Base-by-base conservation (phyloP, 352 stramenopile genomes). In the Elongisporangium undulatum region DNA sequence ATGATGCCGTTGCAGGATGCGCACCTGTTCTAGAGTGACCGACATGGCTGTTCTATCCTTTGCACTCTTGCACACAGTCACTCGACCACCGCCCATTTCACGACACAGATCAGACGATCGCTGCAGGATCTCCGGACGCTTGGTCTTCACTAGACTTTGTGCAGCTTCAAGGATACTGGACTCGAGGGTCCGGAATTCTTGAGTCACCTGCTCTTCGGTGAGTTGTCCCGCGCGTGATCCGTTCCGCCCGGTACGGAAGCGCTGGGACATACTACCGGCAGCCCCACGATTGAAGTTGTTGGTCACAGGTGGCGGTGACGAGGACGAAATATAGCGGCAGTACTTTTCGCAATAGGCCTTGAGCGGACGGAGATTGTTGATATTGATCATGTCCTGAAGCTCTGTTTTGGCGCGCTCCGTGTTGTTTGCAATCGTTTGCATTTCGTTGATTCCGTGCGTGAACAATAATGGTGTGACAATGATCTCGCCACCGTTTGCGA, bases 31-130 rank as follows among this genome's bases (percentile, higher is more conserved):
- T 26, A 98, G 87, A 23, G 96, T 99, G 23, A 98, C 89, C 19
- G 96, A 97, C 97, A 99, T 99, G 51, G 93, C 95, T 39, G 97
- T 99, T 49, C 97, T 87, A 75, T 99, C 96, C 70, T 99, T 99
- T 16, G 96, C 96, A 70, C 85, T 98, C 65, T 99, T 99, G 67
- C 96, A 99, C 52, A 98, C 97, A 0, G 97, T 97, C 17, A 97
- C 83, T 49, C 92, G 90, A 1, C 93, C 95, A 29, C 85, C 96
- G 20, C 94, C 90, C 4, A 99, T 66, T 53, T 90, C 75, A 17
- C 87, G 79, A 65, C 87, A 93, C 45, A 95, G 57, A 53, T 94
- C 85, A 0, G 87, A 85, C 2, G 81, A 91, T 2, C 79, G 82
- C 56, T 93, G 89, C 22, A 95, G 49, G 50, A 95, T 95, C 53